Conservation (phyloP, 2,329 filamentous ascomycete species). For the Trichoderma gracile region DNA sequence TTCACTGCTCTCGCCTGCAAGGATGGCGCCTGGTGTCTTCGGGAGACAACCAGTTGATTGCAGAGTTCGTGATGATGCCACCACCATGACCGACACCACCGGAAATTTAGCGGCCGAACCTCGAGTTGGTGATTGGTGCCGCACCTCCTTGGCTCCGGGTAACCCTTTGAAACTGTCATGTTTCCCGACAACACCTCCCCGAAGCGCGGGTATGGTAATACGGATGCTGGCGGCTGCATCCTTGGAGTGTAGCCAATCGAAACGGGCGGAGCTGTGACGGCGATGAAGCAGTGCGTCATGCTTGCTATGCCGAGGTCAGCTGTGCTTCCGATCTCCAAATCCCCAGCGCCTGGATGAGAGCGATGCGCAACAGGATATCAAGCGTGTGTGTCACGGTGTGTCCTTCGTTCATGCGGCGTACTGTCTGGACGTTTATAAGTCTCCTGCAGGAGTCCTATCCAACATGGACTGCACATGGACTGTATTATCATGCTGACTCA, state of each 20-base stretch:
- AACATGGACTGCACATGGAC: too few species aligned
- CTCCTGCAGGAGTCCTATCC: not conserved
- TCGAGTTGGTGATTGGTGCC: slow-evolving; percentile 7
- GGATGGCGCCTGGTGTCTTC: not conserved
- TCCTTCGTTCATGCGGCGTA: not conserved
- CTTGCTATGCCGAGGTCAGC: slow-evolving; percentile 14
- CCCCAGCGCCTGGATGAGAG: not conserved
- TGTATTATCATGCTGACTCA: not conserved
- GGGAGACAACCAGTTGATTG: not conserved
- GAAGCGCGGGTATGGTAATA: slow-evolving; percentile 7
- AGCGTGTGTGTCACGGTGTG: not conserved
- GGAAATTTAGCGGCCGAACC: not conserved
- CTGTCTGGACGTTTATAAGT: not conserved
- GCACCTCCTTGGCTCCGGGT: not conserved
- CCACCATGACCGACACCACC: not conserved
- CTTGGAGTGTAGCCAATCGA: slow-evolving; percentile 4
- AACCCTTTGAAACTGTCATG: slow-evolving; percentile 3
- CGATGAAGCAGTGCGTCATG: slow-evolving; percentile 3
- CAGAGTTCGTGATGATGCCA: not conserved
- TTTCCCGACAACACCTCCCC: not conserved
- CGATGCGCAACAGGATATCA: not conserved
- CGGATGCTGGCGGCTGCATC: slow-evolving; percentile 10
- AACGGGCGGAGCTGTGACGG: slow-evolving; percentile 9
- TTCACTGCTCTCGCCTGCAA: slow-evolving; percentile 1
- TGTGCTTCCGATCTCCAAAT: not conserved